Conservation (phyloP, 2,329 filamentous ascomycete species). For the Trichoderma guizhouense region DNA sequence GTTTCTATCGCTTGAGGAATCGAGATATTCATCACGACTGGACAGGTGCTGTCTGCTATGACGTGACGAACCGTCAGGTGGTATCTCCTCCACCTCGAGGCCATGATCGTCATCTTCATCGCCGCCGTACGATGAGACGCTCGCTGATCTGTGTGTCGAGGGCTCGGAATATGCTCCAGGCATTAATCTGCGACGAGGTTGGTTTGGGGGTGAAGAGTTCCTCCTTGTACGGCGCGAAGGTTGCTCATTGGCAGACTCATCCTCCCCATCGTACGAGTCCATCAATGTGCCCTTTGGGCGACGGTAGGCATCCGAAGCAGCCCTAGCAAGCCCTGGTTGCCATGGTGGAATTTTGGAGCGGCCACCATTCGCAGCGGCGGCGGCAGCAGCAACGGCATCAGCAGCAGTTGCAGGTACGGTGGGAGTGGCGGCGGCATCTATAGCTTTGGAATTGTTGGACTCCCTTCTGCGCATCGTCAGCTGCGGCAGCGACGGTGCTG, state of each 20-base stretch:
- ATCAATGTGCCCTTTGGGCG: conserved; percentile 28
- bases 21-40: conserved; percentile 29
- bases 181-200: conserved; percentile 13
- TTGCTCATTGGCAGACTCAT: conserved; percentile 16
- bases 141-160: conserved; percentile 13
- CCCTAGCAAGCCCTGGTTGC: conserved; percentile 27
- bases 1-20: conserved; percentile 26
- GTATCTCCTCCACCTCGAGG: conserved; percentile 30
- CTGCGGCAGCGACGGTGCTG: conserved; percentile 8
- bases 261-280: conserved; percentile 18
- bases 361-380: neutral
- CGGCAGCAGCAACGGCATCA: neutral
- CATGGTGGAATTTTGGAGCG: conserved; percentile 29
- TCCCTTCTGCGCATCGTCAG: conserved; percentile 29
- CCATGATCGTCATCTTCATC: conserved; percentile 25
- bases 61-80: conserved; percentile 22
- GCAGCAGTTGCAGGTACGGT: neutral
- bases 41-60: conserved; percentile 20
- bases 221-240: conserved; percentile 14
- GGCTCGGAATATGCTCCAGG: conserved; percentile 19
- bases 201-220: conserved; percentile 17
- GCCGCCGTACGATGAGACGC: conserved; percentile 11
- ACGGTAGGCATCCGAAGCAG: conserved; percentile 32
- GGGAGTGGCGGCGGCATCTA: conserved; percentile 27
- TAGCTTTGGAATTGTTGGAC: conserved; percentile 26